Conservation (phyloP, 306 rosid species). For the Hippophae gyantsensis region DNA sequence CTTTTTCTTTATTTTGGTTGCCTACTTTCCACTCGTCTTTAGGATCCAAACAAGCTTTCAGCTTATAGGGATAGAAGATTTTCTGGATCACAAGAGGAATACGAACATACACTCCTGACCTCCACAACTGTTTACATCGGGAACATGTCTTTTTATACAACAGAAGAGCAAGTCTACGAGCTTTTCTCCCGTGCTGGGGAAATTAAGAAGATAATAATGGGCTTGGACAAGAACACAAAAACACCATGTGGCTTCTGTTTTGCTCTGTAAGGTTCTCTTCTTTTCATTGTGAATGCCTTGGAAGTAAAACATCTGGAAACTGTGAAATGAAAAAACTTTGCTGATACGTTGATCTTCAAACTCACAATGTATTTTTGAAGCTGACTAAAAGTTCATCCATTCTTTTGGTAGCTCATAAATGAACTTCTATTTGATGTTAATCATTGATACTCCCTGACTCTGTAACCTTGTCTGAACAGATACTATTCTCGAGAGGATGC, state of each 20-base stretch:
- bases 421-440: constrained; percentile 1
- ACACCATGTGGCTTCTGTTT: constrained; percentile 95
- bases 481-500: constrained; percentile 92
- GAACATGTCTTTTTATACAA: constrained; percentile 91
- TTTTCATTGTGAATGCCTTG: constrained; percentile 1
- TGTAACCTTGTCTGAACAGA: constrained; percentile 22
- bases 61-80: constrained; percentile 82
- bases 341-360: too few relatives aligned
- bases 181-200: constrained; percentile 90
- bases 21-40: not conserved
- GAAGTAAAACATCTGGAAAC: not conserved
- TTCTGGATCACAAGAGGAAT: constrained; percentile 78
- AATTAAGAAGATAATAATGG: constrained; percentile 92
- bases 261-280: constrained; percentile 47
- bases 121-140: constrained; percentile 68
- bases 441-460: not conserved
- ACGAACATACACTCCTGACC: constrained; percentile 57
- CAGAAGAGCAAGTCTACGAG: constrained; percentile 93
- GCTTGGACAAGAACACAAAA: constrained; percentile 91
- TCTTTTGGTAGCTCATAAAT: not conserved
- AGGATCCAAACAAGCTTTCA: constrained; percentile 79
- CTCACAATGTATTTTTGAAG: constrained; percentile 1
- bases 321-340: too few relatives aligned
- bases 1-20: not conserved
- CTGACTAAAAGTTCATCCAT: not conserved